These are phyloP conservation scores for Dittrichia graveolens DNA, from an alignment of 129 eudicot genomes.

Conservation along the genomic window DNA sequence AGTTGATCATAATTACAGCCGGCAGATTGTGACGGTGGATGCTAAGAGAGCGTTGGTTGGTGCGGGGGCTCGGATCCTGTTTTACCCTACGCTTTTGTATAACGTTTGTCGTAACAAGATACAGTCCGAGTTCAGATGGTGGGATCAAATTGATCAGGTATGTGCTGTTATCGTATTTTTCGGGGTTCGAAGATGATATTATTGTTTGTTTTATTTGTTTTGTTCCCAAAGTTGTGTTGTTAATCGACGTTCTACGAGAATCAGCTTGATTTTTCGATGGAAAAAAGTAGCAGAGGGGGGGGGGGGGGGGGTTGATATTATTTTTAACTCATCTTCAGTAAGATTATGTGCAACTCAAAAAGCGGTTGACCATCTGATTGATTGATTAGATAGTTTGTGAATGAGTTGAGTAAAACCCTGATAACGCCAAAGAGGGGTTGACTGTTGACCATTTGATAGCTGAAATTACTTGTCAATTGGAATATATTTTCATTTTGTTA, in stretches of 20 bases:
- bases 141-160: conserved; percentile 91
- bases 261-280: neutral
- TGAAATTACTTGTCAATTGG: neutral
- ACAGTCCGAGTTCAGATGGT: conserved; percentile 84
- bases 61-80: conserved; percentile 85
- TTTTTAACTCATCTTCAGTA: neutral
- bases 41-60: conserved; percentile 81
- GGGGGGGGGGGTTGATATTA: neutral
- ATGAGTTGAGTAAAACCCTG: neutral
- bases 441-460: conserved; percentile 13
- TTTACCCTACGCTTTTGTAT: conserved; percentile 85
- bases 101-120: conserved; percentile 78
- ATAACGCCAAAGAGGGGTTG: conserved; percentile 22
- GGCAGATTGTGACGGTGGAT: conserved; percentile 55
- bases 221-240: neutral
- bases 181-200: neutral
- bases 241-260: neutral
- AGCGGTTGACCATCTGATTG: conserved; percentile 9
- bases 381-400: neutral
- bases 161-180: neutral
- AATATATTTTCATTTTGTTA: neutral
- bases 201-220: neutral
- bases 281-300: too few species aligned
- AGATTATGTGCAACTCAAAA: neutral
- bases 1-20: conserved; percentile 18